phyloP scores from a whole-genome alignment of 2,329 filamentous ascomycete species.

The Amylocarpus encephaloides region DNA sequence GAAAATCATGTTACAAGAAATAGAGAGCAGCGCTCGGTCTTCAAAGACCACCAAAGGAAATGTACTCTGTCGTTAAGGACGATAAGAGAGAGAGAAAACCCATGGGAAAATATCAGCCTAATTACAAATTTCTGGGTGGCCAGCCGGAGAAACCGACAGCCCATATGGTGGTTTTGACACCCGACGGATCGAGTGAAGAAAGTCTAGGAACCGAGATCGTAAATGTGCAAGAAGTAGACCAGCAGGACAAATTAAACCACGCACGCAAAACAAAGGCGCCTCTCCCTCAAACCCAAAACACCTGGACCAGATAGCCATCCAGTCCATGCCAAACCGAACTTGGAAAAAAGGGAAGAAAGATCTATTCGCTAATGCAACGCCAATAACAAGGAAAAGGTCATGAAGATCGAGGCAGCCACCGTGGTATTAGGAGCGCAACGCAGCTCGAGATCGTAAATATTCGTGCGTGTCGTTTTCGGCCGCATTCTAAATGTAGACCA shows the following conservation, averaged over 20 bases:
- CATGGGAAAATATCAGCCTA: slow-evolving; percentile 28
- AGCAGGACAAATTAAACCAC: slow-evolving; percentile 18
- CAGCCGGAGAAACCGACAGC: slow-evolving; percentile 21
- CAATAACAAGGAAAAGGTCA: slow-evolving; percentile 25
- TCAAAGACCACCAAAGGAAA: slow-evolving; percentile 17
- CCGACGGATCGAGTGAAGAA: slow-evolving; percentile 17
- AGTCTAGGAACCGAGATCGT: slow-evolving; percentile 26
- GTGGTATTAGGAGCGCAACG: slow-evolving; percentile 25
- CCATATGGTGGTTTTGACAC: slow-evolving; percentile 26
- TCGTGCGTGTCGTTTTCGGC: slow-evolving; percentile 16
- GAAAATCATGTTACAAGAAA: slow-evolving; percentile 32
- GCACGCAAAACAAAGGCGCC: slow-evolving; percentile 26
- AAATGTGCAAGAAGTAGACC: slow-evolving; percentile 26
- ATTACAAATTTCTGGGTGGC: slow-evolving; percentile 33
- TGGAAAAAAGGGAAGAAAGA: slow-evolving; percentile 31
- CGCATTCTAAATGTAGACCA: background rate
- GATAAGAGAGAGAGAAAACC: slow-evolving; percentile 27
- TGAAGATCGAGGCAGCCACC: slow-evolving; percentile 34
- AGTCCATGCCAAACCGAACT: slow-evolving; percentile 29
- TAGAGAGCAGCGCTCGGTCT: slow-evolving; percentile 4
- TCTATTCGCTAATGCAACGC: slow-evolving; percentile 31
- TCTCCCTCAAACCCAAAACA: slow-evolving; percentile 30
- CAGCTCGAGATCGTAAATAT: slow-evolving; percentile 32
- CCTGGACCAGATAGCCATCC: slow-evolving; percentile 32
- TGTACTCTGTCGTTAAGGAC: slow-evolving; percentile 14